Evolutionary conservation across 1,284 basidiomycete species (phyloP).

Genomic region (Macrocybe sp.): DNA sequence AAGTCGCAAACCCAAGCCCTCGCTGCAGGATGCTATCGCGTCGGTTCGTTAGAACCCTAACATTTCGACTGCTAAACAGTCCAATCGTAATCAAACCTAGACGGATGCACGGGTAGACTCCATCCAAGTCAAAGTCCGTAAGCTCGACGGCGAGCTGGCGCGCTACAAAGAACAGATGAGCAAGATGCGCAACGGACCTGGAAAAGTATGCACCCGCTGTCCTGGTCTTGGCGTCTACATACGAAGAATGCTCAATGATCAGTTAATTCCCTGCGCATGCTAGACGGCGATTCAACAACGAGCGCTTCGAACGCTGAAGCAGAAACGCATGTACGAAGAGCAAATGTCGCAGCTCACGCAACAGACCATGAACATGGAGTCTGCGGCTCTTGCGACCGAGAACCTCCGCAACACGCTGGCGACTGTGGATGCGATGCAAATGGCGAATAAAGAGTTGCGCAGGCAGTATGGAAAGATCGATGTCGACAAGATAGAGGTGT

Average conservation of each 20-base stretch:
- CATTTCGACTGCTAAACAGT: not conserved
- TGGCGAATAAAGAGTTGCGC: conserved; percentile 96
- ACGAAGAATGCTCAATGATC: not conserved
- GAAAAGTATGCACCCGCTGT: conserved; percentile 63
- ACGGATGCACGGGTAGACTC: conserved; percentile 88
- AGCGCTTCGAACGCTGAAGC: conserved; percentile 91
- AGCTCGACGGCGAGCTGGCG: conserved; percentile 90
- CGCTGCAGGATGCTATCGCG: conserved; percentile 86
- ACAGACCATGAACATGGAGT: conserved; percentile 99
- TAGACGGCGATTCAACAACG: conserved; percentile 92
- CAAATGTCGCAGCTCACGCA: conserved; percentile 91
- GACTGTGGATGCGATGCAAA: conserved; percentile 97
- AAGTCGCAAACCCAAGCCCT: conserved; percentile 84
- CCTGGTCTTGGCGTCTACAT: not conserved
- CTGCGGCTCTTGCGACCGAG: conserved; percentile 92
- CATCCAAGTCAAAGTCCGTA: conserved; percentile 96
- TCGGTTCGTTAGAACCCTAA: conserved; percentile 49
- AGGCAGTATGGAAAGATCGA: conserved; percentile 98
- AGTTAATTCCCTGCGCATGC: too few relatives aligned
- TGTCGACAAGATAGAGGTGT: conserved; percentile 96
- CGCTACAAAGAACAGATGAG: conserved; percentile 97
- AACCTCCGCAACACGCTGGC: conserved; percentile 99
- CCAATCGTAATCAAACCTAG: conserved; percentile 32
- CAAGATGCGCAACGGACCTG: conserved; percentile 90
- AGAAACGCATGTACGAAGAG: conserved; percentile 94